Evolutionary conservation across 768 basidiomycete species (phyloP).

Genomic region (Termitomyces sp.): DNA sequence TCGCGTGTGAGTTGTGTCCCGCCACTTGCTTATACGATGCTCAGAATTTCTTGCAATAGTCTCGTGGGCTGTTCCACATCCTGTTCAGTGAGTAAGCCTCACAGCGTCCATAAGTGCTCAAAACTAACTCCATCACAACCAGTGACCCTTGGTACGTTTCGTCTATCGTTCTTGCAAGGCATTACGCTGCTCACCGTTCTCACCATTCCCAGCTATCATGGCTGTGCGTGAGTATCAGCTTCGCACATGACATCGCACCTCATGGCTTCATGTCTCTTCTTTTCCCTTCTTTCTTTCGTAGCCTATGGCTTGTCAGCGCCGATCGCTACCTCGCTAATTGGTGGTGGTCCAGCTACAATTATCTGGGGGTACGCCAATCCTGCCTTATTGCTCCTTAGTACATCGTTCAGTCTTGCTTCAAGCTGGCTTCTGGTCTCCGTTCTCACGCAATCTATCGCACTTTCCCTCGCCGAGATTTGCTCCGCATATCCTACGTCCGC

Average conservation of each 20-base stretch:
- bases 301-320: slow-evolving; percentile 54
- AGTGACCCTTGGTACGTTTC: slow-evolving; percentile 47
- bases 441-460: slow-evolving; percentile 42
- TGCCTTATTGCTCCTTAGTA: background rate
- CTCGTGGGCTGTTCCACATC: slow-evolving; percentile 49
- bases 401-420: background rate
- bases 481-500: slow-evolving; percentile 61
- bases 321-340: slow-evolving; percentile 50
- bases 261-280: background rate
- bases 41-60: slow-evolving; percentile 22
- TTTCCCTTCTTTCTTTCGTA: too few species aligned
- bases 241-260: background rate
- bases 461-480: slow-evolving; percentile 56
- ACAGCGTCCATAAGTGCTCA: background rate
- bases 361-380: slow-evolving; percentile 44
- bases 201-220: slow-evolving; percentile 43
- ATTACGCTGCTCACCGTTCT: slow-evolving; percentile 1
- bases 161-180: background rate
- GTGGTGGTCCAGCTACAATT: slow-evolving; percentile 52
- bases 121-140: background rate
- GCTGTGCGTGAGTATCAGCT: slow-evolving; percentile 48
- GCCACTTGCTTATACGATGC: background rate
- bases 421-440: slow-evolving; percentile 52
- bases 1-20: slow-evolving; percentile 33
- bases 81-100: slow-evolving; percentile 43